Percentiles rank a stretch among this genome's conserved stretches.
phyloP scores from a whole-genome alignment of 805 yeast genomes.

The Wickerhamiella hasegawae region DNA sequence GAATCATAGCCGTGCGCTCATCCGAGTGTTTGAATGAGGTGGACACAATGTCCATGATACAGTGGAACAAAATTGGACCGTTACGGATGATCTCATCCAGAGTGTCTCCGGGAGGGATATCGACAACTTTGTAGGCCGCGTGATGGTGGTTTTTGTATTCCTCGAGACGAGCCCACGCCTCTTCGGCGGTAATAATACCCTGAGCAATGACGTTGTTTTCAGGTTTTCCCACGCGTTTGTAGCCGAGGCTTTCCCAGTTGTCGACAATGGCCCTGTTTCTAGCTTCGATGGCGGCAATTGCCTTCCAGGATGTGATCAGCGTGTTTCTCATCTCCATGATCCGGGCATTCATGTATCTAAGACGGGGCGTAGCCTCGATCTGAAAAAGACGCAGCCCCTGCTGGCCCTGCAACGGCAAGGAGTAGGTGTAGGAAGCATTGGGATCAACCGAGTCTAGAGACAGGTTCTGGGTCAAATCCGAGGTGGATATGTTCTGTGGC shows the following conservation, averaged over 20 bases:
- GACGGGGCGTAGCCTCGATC: slow-evolving; percentile 5
- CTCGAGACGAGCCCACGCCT: slow-evolving; percentile 40
- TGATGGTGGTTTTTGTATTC: slow-evolving; percentile 34
- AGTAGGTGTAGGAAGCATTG: background rate
- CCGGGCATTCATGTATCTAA: slow-evolving; percentile 2
- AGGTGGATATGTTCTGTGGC: no score
- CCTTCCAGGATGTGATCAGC: slow-evolving; percentile 13
- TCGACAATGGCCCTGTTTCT: slow-evolving; percentile 32
- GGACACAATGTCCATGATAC: slow-evolving; percentile 48
- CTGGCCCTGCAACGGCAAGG: background rate
- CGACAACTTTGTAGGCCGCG: slow-evolving; percentile 40
- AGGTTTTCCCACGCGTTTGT: slow-evolving; percentile 10
- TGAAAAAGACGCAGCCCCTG: slow-evolving; percentile 5
- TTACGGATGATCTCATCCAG: slow-evolving; percentile 33
- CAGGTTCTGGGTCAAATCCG: no score
- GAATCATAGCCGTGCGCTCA: slow-evolving; percentile 7
- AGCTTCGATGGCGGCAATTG: slow-evolving; percentile 29
- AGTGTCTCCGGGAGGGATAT: slow-evolving; percentile 29
- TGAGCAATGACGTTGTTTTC: slow-evolving; percentile 29
- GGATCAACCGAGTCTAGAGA: no score
- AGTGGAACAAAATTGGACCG: slow-evolving; percentile 46
- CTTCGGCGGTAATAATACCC: slow-evolving; percentile 41
- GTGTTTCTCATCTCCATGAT: slow-evolving; percentile 11
- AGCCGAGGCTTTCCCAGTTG: slow-evolving; percentile 17
- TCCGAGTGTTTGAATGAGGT: background rate